A percentile compares a stretch with the other conserved stretches of the same genome.
Conservation (phyloP, 2,329 filamentous ascomycete species). For the Pseudocercospora pini-densiflorae region DNA sequence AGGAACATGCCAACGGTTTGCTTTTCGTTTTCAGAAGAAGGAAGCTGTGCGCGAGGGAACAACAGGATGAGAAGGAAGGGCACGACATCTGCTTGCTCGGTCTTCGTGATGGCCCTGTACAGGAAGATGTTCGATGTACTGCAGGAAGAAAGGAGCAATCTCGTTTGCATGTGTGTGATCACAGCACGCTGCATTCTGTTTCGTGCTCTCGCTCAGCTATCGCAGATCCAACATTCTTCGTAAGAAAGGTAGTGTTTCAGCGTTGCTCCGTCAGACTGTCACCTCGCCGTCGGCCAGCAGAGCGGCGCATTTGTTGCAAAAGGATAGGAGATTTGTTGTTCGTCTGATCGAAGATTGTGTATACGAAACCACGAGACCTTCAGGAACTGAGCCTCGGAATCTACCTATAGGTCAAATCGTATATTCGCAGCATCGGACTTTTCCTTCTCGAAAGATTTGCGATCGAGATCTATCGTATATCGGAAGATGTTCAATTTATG, state of each 20-base stretch:
- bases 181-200: too few relatives aligned
- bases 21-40: too few relatives aligned
- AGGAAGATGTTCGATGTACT: too few relatives aligned
- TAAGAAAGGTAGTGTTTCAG: neutral
- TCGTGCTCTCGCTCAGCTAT: too few relatives aligned
- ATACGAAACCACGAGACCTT: neutral
- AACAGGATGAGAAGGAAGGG: too few relatives aligned
- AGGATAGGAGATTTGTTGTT: neutral
- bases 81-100: too few relatives aligned
- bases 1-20: too few relatives aligned
- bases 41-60: too few relatives aligned
- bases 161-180: too few relatives aligned
- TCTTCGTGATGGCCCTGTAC: too few relatives aligned
- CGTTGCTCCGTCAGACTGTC: neutral
- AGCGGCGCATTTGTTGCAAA: neutral
- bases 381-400: neutral
- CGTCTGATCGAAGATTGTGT: neutral
- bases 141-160: too few relatives aligned
- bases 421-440: neutral
- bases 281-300: neutral
- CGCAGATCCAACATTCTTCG: too few relatives aligned
- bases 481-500: neutral
- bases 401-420: constrained; percentile 6
- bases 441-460: neutral
- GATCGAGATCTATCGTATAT: neutral